These are phyloP conservation scores for Fusarium sp. DNA, from an alignment of 2,329 filamentous ascomycete genomes.

Conservation along the genomic window DNA sequence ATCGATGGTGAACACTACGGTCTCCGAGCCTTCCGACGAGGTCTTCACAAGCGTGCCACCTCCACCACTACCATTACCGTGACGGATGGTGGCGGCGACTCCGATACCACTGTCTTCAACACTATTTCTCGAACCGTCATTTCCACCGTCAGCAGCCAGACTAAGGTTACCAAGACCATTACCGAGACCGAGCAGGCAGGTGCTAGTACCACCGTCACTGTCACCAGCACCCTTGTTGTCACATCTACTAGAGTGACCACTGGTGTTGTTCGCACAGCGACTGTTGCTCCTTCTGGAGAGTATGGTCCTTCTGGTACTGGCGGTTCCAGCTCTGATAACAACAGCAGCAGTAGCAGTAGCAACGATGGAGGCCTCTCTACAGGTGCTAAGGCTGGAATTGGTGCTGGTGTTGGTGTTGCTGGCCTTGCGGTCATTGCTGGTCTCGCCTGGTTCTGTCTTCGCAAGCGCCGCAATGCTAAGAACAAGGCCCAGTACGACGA, in stretches of 20 bases:
- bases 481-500: constrained; percentile 51
- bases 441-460: constrained; percentile 45
- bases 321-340: constrained; percentile 13
- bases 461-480: constrained; percentile 44
- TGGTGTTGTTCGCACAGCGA: constrained; percentile 43
- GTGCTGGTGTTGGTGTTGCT: constrained; percentile 51
- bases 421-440: constrained; percentile 47
- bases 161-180: constrained; percentile 43
- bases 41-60: constrained; percentile 48
- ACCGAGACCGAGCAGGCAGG: constrained; percentile 48
- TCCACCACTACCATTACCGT: constrained; percentile 47
- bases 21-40: constrained; percentile 29
- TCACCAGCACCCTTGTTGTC: constrained; percentile 50
- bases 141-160: constrained; percentile 44
- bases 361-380: constrained; percentile 48
- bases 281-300: constrained; percentile 40
- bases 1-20: constrained; percentile 21
- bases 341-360: constrained; percentile 26
- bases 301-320: constrained; percentile 32
- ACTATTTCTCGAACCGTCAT: constrained; percentile 46
- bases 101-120: constrained; percentile 40
- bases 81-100: constrained; percentile 36
- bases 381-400: constrained; percentile 57
- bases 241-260: constrained; percentile 48
- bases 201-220: constrained; percentile 51